These are phyloP conservation scores for Neurospora sp. DNA, from an alignment of 495 filamentous ascomycete species.

Conservation along the genomic window DNA sequence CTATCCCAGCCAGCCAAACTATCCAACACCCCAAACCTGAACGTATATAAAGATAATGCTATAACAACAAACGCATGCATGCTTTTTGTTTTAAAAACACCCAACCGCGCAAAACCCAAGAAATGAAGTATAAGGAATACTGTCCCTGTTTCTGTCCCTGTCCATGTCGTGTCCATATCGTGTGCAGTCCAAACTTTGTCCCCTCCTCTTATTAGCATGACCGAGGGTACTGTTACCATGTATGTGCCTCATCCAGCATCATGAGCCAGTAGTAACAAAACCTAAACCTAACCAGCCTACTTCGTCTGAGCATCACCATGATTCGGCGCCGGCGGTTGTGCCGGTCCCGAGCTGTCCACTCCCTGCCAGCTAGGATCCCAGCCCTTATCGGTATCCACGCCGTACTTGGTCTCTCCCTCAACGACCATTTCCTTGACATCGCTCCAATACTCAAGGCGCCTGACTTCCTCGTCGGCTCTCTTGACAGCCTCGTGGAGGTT, in stretches of 20 bases:
- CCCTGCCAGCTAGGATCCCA: conserved; percentile 38
- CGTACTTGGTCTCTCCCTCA: conserved; percentile 39
- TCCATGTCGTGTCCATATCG: not conserved
- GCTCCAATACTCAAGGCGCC: conserved; percentile 62
- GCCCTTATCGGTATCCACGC: conserved; percentile 31
- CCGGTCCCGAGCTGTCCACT: conserved; percentile 31
- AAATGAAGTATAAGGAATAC: not conserved
- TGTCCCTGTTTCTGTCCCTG: not conserved
- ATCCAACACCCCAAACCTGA: not conserved
- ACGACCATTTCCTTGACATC: conserved; percentile 55
- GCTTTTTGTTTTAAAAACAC: not conserved
- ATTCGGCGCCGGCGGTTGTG: conserved; percentile 8
- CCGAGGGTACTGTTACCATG: not conserved
- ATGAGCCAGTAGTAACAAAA: not conserved
- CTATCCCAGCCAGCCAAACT: not conserved
- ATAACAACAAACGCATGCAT: not conserved
- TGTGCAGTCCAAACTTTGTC: not conserved
- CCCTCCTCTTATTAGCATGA: not conserved
- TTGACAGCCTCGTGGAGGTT: conserved; percentile 47
- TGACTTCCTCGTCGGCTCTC: conserved; percentile 58
- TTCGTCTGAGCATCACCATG: not conserved
- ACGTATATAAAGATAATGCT: not conserved
- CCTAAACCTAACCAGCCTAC: not conserved
- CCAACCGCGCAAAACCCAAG: not conserved
- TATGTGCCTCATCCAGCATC: not conserved